Evolutionary conservation across 2,329 filamentous ascomycete species (phyloP).

Genomic region (Sporothrix globosa): DNA sequence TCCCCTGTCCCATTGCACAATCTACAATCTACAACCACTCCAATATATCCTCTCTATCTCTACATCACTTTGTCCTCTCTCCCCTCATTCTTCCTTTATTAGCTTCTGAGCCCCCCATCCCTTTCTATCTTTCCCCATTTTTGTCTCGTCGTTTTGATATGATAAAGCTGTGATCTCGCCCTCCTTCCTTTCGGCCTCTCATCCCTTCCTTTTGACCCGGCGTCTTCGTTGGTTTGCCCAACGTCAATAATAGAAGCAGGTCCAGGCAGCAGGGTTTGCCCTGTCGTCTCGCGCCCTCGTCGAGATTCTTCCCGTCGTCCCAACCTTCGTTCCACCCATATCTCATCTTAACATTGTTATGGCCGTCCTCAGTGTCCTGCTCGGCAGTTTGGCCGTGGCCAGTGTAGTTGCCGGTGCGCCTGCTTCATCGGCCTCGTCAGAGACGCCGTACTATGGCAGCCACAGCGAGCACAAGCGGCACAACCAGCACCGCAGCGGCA

Average conservation of each 20-base stretch:
- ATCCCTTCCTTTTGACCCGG: too few species aligned
- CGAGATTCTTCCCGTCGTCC: too few species aligned
- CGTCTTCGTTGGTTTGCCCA: too few species aligned
- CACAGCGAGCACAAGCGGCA: neutral
- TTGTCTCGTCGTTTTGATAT: neutral
- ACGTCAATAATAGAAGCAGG: too few species aligned
- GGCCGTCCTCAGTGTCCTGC: conserved; percentile 28
- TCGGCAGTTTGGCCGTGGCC: conserved; percentile 30
- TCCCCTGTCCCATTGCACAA: neutral
- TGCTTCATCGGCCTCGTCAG: neutral
- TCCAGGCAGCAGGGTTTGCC: too few species aligned
- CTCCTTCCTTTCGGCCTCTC: neutral
- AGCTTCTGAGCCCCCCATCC: neutral
- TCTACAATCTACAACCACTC: neutral
- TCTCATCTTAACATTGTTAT: neutral
- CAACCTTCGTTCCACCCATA: too few species aligned
- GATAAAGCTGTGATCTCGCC: neutral
- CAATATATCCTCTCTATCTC: neutral
- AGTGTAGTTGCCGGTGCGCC: conserved; percentile 23
- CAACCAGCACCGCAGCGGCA: conserved; percentile 16
- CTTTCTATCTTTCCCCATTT: neutral
- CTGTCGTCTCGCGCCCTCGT: too few species aligned
- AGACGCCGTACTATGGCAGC: neutral
- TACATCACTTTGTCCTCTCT: too few species aligned
- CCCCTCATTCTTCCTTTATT: neutral